Evolutionary conservation across 2,329 filamentous ascomycete genomes (phyloP), one percentile per base, ranked within the genome.

Genomic region (Bertia moriformis): DNA sequence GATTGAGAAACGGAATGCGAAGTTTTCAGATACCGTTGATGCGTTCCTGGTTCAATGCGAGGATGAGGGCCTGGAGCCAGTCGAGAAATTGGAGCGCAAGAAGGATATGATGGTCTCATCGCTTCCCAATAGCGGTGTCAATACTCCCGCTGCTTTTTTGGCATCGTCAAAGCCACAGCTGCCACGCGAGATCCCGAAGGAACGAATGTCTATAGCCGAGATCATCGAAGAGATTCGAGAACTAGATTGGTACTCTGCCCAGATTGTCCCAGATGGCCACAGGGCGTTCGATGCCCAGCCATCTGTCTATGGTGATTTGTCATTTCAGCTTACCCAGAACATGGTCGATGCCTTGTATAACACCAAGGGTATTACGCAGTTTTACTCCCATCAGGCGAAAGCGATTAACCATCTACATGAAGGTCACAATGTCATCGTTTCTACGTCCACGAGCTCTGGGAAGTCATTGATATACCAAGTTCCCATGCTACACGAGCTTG

Each of bases 391-490:
- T 55, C 91, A 98, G 58, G 78, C 88, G 0, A 84, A 93, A 59
- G 91, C 91, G 1, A 85, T 98, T 49, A 98, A 98, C 51, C 75
- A 81, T 43, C 65, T 98, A 1, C 70, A 89, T 41, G 73, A 81
- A 3, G 89, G 87, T 0, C 73, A 80, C 27, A 78, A 95, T 54
- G 86, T 96, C 13, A 89, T 98, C 39, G 81, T 98, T 1, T 80
- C 88, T 1, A 98, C 91, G 0, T 93, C 89, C 0, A 98, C 91
- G 0, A 93, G 85, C 52, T 98, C 91, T 1, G 91, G 91, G 10
- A 98, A 98, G 57, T 95, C 87, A 4, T 63, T 98, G n/a, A 95
- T 98, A 44, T 98, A 96, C 52, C 91, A 98, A 51, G 71, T 98
- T 14, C 91, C 91, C 0, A 86, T 98, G 35, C 62, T 98, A 10